These are phyloP conservation scores for Plenodomus biglobosus DNA, from an alignment of 2,329 filamentous ascomycete species.

Conservation along the genomic window DNA sequence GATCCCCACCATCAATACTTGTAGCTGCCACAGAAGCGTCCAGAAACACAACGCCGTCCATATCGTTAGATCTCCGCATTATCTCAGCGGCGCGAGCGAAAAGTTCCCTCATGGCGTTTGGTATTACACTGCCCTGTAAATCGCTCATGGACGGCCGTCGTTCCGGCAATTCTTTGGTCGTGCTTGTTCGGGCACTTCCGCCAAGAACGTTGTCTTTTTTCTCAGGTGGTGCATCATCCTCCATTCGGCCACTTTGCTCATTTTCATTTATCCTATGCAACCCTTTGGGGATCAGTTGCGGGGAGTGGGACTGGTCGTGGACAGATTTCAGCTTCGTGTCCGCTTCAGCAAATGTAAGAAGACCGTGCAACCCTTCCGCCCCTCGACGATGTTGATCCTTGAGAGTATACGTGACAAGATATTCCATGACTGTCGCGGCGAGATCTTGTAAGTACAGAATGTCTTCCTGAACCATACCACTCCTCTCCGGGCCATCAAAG, in stretches of 20 bases:
- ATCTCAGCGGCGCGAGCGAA: slow-evolving; percentile 26
- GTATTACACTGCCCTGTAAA: slow-evolving; percentile 20
- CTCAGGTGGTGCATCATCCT: not conserved
- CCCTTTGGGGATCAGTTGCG: not conserved
- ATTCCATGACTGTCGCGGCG: slow-evolving; percentile 19
- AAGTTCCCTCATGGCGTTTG: slow-evolving; percentile 14
- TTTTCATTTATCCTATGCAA: not conserved
- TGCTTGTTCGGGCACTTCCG: not conserved
- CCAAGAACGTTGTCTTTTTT: not conserved
- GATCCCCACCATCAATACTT: not conserved
- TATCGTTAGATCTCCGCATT: slow-evolving; percentile 20
- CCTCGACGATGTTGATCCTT: slow-evolving; percentile 13
- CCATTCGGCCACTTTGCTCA: not conserved
- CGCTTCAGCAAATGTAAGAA: slow-evolving; percentile 20
- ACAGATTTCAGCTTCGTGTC: slow-evolving; percentile 4
- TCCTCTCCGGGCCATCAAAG: slow-evolving; percentile 20
- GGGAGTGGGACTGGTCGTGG: not conserved
- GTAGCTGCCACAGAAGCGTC: slow-evolving; percentile 18
- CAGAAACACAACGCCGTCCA: slow-evolving; percentile 25
- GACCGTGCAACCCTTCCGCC: slow-evolving; percentile 20
- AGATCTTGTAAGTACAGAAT: slow-evolving; percentile 16
- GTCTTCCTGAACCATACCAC: slow-evolving; percentile 13
- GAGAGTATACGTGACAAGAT: slow-evolving; percentile 16
- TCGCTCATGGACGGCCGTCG: slow-evolving; percentile 4
- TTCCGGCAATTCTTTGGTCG: not conserved